Conservation (phyloP, 169 alveolate species). For the Plasmodium gaboni region DNA sequence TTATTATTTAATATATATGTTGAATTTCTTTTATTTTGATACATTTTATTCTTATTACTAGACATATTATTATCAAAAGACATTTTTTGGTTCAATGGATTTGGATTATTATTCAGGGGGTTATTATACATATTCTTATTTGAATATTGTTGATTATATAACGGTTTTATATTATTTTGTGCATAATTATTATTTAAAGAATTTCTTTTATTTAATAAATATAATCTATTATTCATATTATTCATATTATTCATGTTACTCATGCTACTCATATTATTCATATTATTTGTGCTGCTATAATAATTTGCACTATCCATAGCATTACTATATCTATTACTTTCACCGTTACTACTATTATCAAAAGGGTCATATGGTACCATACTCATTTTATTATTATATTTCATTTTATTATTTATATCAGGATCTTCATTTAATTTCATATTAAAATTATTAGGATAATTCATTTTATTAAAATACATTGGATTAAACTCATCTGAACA, state of each 20-base stretch:
- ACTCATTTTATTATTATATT: conserved; percentile 30
- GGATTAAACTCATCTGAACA: conserved; percentile 49
- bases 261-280: conserved; percentile 28
- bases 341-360: conserved; percentile 17
- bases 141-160: conserved; percentile 19
- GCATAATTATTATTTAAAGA: conserved; percentile 20
- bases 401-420: conserved; percentile 40
- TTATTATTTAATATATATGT: conserved; percentile 32
- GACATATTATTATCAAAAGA: conserved; percentile 7
- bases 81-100: conserved; percentile 23
- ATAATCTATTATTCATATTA: conserved; percentile 25
- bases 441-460: conserved; percentile 43
- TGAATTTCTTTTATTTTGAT: conserved; percentile 5
- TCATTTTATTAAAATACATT: conserved; percentile 15
- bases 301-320: not conserved
- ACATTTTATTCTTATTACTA: conserved; percentile 17
- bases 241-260: conserved; percentile 8
- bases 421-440: conserved; percentile 42
- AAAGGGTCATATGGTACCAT: conserved; percentile 60
- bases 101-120: conserved; percentile 17
- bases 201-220: conserved; percentile 40
- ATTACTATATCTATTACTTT: conserved; percentile 11
- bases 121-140: conserved; percentile 15
- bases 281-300: not conserved
- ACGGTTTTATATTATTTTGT: conserved; percentile 33